These are phyloP conservation scores for Talaromyces verruculosus DNA, from an alignment of 2,329 filamentous ascomycete species.

Conservation along the genomic window DNA sequence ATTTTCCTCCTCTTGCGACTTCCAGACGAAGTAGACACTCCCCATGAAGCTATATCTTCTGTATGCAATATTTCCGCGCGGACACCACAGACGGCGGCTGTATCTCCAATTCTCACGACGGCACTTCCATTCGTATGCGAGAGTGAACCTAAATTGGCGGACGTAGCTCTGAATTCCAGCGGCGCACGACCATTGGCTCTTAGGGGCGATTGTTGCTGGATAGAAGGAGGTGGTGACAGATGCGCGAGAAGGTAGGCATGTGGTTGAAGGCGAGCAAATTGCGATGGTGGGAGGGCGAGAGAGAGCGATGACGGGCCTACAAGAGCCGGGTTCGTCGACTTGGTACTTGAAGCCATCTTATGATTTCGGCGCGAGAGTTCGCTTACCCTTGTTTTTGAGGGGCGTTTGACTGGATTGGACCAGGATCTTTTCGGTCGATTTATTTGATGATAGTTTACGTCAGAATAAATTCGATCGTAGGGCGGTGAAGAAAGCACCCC, in stretches of 20 bases:
- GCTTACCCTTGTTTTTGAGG: neutral
- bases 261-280: constrained; percentile 84
- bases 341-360: constrained; percentile 28
- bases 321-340: constrained; percentile 21
- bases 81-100: constrained; percentile 90
- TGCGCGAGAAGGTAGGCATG: constrained; percentile 88
- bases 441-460: constrained; percentile 1
- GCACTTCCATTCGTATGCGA: constrained; percentile 89
- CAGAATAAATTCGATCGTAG: constrained; percentile 23
- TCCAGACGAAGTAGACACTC: constrained; percentile 39
- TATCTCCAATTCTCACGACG: constrained; percentile 83
- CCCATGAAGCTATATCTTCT: constrained; percentile 65
- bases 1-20: constrained; percentile 36
- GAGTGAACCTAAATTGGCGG: constrained; percentile 77
- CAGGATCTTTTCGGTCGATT: neutral
- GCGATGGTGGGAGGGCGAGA: constrained; percentile 62
- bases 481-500: constrained; percentile 24
- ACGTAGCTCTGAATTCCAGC: constrained; percentile 67
- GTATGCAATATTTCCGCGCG: constrained; percentile 79
- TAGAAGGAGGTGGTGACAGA: constrained; percentile 61
- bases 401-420: neutral
- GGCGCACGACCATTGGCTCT: constrained; percentile 80
- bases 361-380: neutral
- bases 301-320: constrained; percentile 34
- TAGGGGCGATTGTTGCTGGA: constrained; percentile 52